A percentile compares a stretch with the other conserved stretches of the same genome.
Conservation (phyloP, 2,329 filamentous ascomycete genomes). For the Fusarium veterinarium region DNA sequence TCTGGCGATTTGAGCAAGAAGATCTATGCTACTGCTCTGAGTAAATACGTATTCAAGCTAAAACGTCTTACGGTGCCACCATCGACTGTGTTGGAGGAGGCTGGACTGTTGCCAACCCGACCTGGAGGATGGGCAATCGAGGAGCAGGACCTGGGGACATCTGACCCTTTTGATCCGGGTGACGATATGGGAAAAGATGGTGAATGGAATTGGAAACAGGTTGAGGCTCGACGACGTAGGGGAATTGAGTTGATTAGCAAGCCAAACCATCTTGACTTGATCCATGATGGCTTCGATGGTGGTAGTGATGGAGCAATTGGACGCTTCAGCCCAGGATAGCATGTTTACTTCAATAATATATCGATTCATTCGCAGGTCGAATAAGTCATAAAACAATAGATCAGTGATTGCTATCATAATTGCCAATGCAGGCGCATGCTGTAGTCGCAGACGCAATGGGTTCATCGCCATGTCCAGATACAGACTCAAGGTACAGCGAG, state of each 20-base stretch:
- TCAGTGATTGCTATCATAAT: no score
- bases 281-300: background rate
- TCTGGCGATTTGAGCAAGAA: background rate
- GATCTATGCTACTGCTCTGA: constrained; percentile 1
- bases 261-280: background rate
- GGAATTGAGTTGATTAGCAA: background rate
- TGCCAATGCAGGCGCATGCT: no score
- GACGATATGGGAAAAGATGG: accelerated
- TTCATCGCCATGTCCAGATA: background rate
- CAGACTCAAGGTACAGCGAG: accelerated
- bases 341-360: accelerated
- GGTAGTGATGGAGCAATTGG: background rate
- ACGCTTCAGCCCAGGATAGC: background rate
- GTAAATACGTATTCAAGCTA: constrained; percentile 5
- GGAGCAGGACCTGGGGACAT: background rate
- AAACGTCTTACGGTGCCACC: background rate
- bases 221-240: background rate
- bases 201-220: background rate
- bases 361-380: accelerated
- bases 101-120: background rate
- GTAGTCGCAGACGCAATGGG: no score
- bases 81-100: background rate
- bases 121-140: constrained; percentile 5
- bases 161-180: no score
- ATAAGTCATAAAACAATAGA: no score